These are phyloP conservation scores for Dryadomyces sulphureus DNA, from an alignment of 2,329 filamentous ascomycete genomes.

Conservation along the genomic window DNA sequence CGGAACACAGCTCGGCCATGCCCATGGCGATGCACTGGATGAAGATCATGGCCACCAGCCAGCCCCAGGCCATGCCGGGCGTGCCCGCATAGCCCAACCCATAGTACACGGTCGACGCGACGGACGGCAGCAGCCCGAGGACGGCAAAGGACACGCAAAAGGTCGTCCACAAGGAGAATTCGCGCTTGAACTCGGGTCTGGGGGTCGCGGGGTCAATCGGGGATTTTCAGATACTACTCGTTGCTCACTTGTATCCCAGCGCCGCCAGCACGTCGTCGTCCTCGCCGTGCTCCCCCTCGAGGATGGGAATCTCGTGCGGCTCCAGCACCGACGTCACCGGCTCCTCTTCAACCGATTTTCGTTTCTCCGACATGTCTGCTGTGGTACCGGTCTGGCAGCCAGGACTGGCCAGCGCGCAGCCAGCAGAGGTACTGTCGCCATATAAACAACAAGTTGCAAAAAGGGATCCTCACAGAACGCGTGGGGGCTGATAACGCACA, in stretches of 20 bases:
- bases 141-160: slow-evolving; percentile 65
- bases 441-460: no score
- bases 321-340: slow-evolving; percentile 9
- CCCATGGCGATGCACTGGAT: slow-evolving; percentile 56
- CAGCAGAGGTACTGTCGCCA: no score
- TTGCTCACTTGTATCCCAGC: slow-evolving; percentile 31
- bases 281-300: slow-evolving; percentile 4
- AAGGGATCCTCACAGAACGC: no score
- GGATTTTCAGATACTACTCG: background rate
- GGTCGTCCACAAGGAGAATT: slow-evolving; percentile 60
- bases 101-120: slow-evolving; percentile 58
- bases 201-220: background rate
- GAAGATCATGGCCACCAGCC: slow-evolving; percentile 58
- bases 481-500: no score
- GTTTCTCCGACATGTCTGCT: background rate
- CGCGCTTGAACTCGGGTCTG: slow-evolving; percentile 38
- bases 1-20: slow-evolving; percentile 58
- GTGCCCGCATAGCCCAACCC: slow-evolving; percentile 40
- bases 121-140: slow-evolving; percentile 54
- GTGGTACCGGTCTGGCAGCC: no score
- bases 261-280: slow-evolving; percentile 49
- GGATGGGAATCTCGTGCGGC: slow-evolving; percentile 7
- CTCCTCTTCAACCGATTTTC: slow-evolving; percentile 8
- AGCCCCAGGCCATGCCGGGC: slow-evolving; percentile 60
- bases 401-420: no score